These are phyloP conservation scores for Globisporangium iwayamae DNA, from an alignment of 352 stramenopile species.

Conservation along the genomic window DNA sequence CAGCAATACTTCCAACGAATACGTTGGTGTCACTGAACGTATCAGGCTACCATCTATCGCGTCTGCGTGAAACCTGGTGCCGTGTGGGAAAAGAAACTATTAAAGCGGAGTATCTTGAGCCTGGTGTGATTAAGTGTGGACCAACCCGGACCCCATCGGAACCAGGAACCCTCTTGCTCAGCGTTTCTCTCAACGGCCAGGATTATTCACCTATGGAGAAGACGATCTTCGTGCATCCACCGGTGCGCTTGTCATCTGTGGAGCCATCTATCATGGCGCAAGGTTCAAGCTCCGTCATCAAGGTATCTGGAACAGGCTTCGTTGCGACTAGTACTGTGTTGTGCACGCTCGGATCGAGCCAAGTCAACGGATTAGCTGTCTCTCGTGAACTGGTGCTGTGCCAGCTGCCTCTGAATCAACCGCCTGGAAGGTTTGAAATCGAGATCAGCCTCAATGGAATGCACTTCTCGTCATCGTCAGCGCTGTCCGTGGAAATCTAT, in stretches of 20 bases:
- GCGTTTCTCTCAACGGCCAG: slow-evolving; percentile 35
- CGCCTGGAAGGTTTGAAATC: slow-evolving; percentile 18
- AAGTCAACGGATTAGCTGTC: slow-evolving; percentile 13
- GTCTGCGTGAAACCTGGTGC: neutral
- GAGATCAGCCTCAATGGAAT: slow-evolving; percentile 32
- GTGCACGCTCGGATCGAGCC: slow-evolving; percentile 16
- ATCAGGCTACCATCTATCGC: neutral
- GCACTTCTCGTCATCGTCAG: slow-evolving; percentile 20
- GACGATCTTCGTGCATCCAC: slow-evolving; percentile 20
- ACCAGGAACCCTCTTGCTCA: slow-evolving; percentile 7
- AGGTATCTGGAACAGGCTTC: slow-evolving; percentile 24
- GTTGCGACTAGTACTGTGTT: slow-evolving; percentile 11
- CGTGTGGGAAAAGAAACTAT: neutral
- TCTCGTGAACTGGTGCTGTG: slow-evolving; percentile 20
- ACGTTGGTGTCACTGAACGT: slow-evolving; percentile 4
- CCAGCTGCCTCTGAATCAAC: slow-evolving; percentile 11
- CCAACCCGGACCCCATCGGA: slow-evolving; percentile 4
- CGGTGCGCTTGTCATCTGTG: slow-evolving; percentile 18
- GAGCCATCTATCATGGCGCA: slow-evolving; percentile 21
- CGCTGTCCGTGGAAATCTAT: slow-evolving; percentile 19
- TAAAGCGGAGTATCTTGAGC: slow-evolving; percentile 6
- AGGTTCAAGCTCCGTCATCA: slow-evolving; percentile 16
- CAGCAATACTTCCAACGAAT: neutral
- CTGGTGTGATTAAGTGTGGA: slow-evolving; percentile 4
- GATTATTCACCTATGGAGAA: slow-evolving; percentile 25